These are phyloP conservation scores for Colletotrichum sp. DNA, from an alignment of 2,329 filamentous ascomycete genomes.

Conservation along the genomic window DNA sequence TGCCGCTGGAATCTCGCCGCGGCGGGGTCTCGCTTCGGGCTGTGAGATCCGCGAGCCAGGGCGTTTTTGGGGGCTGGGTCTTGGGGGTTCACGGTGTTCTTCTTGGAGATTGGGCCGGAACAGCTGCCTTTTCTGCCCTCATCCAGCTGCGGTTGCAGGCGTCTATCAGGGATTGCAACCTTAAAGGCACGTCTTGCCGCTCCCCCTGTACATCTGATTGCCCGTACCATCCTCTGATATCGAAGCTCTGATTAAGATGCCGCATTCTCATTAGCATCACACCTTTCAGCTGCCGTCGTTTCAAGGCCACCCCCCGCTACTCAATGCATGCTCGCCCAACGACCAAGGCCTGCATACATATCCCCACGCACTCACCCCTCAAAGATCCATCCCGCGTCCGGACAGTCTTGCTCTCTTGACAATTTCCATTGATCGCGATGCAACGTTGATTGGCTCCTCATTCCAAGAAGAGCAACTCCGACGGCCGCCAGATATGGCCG, in stretches of 20 bases:
- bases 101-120: background rate
- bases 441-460: background rate
- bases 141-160: background rate
- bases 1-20: no score
- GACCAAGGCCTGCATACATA: background rate
- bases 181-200: constrained; percentile 13
- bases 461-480: background rate
- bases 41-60: background rate
- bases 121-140: background rate
- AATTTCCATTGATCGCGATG: background rate
- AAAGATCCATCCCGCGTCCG: background rate
- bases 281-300: background rate
- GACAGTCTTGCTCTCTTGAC: background rate
- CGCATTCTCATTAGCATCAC: constrained; percentile 3
- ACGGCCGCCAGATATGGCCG: constrained; percentile 12
- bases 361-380: background rate
- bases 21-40: constrained; percentile 1
- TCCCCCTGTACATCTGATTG: background rate
- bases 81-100: background rate
- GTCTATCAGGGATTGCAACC: constrained; percentile 9
- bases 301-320: background rate
- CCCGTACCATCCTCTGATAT: constrained; percentile 1
- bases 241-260: constrained; percentile 6
- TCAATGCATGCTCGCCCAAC: background rate
- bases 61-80: background rate